Evolutionary conservation across 75 land plant species (phyloP), one percentile per base, ranked within the genome.

Genomic region (Pinus taeda): DNA sequence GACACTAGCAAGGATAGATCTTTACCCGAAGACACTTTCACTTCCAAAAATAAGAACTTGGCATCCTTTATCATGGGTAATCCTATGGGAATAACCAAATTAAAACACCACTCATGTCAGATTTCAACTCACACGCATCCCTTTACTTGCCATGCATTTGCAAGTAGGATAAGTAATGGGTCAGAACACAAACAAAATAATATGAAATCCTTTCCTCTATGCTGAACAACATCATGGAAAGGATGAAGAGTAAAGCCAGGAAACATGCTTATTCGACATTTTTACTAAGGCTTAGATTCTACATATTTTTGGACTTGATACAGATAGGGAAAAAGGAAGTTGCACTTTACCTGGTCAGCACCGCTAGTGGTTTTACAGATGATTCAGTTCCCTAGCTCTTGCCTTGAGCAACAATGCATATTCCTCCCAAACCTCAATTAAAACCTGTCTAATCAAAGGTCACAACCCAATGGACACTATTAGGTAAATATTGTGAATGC

Each of bases 21-120:
- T 69, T 69, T 69, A 69, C 72, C 72, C 42, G 55, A 69, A 36
- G 72, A 69, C 36, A 42, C 70, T 69, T 42, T 55, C 53, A 42
- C 9, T 39, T 8, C 22, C 36, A 36, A n/a, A 42, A 42, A 42
- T 69, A 39, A 18, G 53, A 69, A 69, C 55, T 49, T 69, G 53
- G 72, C 45, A 3, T 20, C 45, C 18, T 67, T 69, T 42, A 39
- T 20, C 13, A 39, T 21, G 42, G 45, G 53, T 69, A 45, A 39
- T 69, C 42, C 13, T 69, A 42, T n/a, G 6, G 11, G 22, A 45
- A 18, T 9, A 37, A 20, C 42, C 21, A 65, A 15, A 18, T 20
- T 69, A 9, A 42, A 69, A 69, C 21, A 21, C 72, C 1, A 42
- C 71, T 30, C 72, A 39, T 39, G 22, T 12, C 3, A 20, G 36